Conservation (phyloP, 352 stramenopile genomes). For the Globisporangium echinulatum region DNA sequence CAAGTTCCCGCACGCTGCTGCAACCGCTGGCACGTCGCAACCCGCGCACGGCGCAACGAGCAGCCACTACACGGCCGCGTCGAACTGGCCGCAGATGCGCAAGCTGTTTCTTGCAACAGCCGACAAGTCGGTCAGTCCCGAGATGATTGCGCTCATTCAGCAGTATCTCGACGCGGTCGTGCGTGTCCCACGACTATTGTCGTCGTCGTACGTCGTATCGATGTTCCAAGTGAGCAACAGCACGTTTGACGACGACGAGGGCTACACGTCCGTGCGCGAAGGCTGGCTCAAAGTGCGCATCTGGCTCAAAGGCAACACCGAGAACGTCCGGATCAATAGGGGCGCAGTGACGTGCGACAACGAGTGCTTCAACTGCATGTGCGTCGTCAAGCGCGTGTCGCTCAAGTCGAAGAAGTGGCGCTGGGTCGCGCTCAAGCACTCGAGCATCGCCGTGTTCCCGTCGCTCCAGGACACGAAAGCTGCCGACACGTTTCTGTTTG, state of each 20-base stretch:
- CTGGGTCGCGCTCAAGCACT: constrained; percentile 81
- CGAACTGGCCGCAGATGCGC: constrained; percentile 62
- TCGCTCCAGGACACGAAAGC: constrained; percentile 68
- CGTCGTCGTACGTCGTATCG: constrained; percentile 63
- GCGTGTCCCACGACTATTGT: constrained; percentile 50
- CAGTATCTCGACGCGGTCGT: constrained; percentile 66
- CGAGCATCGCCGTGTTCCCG: constrained; percentile 69
- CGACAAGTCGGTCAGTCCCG: constrained; percentile 58
- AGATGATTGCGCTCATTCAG: constrained; percentile 79
- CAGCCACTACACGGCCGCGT: constrained; percentile 8
- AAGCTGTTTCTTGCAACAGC: constrained; percentile 77
- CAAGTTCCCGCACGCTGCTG: constrained; percentile 21
- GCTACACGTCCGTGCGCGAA: constrained; percentile 71
- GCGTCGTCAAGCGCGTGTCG: constrained; percentile 79
- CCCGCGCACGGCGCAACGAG: constrained; percentile 4
- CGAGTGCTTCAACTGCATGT: constrained; percentile 88
- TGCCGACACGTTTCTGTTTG: constrained; percentile 70
- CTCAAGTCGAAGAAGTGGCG: constrained; percentile 77
- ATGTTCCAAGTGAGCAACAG: constrained; percentile 82
- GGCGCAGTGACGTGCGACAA: constrained; percentile 76
- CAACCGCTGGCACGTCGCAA: background rate
- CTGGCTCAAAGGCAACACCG: constrained; percentile 81
- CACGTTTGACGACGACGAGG: constrained; percentile 82
- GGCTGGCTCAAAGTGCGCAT: constrained; percentile 78
- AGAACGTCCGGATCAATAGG: constrained; percentile 82